These are phyloP conservation scores for Linnemannia exigua DNA, from an alignment of 192 early-diverging fungal genomes.

Conservation along the genomic window DNA sequence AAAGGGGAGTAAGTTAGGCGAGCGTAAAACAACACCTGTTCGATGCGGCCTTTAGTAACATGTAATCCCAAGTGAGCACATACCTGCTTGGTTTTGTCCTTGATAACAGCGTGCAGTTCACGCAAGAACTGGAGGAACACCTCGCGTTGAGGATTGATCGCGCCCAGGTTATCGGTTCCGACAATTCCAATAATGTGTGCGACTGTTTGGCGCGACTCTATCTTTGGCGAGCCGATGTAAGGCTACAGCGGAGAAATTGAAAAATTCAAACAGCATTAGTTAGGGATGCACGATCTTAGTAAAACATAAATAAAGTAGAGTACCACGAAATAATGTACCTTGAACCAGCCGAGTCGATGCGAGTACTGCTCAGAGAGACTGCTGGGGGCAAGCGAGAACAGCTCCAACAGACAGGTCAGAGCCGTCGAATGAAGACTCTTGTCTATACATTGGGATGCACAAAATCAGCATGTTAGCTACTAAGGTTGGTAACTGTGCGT, in stretches of 20 bases:
- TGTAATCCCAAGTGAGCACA: neutral
- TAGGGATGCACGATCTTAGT: neutral
- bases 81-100: constrained; percentile 65
- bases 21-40: neutral
- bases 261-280: neutral
- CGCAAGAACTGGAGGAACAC: constrained; percentile 59
- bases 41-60: constrained; percentile 7
- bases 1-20: neutral
- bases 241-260: constrained; percentile 53
- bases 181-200: constrained; percentile 83
- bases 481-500: too few species aligned
- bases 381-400: constrained; percentile 77
- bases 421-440: constrained; percentile 74
- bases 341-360: constrained; percentile 63
- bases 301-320: neutral
- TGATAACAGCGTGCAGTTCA: constrained; percentile 45
- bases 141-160: constrained; percentile 29
- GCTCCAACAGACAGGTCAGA: constrained; percentile 74
- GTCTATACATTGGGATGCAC: constrained; percentile 50
- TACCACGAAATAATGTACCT: constrained; percentile 15
- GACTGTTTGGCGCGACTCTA: constrained; percentile 75
- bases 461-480: neutral
- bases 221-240: constrained; percentile 67
- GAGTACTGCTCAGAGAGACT: constrained; percentile 66
- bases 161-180: constrained; percentile 67